Conservation (phyloP, 306 rosid species). For the Prunus mira region DNA sequence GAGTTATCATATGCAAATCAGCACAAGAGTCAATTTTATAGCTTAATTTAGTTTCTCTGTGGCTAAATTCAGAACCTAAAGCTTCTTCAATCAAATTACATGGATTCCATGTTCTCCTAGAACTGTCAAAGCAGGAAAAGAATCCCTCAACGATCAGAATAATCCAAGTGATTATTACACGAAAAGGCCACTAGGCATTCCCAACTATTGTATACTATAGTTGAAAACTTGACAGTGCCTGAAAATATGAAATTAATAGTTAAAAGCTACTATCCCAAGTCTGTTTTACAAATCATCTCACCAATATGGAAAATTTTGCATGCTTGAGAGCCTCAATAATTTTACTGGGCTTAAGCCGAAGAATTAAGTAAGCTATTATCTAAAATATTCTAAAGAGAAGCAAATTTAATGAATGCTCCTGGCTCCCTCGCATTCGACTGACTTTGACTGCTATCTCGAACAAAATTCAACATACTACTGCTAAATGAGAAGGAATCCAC, state of each 20-base stretch:
- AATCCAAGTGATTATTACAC: neutral
- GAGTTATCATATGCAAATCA: neutral
- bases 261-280: neutral
- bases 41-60: neutral
- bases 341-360: neutral
- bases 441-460: neutral
- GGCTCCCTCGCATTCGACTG: neutral
- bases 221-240: neutral
- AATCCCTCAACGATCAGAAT: neutral
- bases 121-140: neutral
- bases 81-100: neutral
- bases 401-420: neutral
- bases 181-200: neutral
- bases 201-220: neutral
- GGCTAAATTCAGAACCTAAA: neutral
- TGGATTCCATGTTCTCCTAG: neutral
- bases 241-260: neutral
- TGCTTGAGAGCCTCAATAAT: neutral
- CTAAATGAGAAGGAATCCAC: neutral
- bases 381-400: neutral
- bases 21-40: neutral
- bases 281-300: neutral
- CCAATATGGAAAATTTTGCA: neutral
- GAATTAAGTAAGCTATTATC: neutral
- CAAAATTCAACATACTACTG: neutral